Conservation (phyloP, 441 rosid species). For the Erodium texanum region DNA sequence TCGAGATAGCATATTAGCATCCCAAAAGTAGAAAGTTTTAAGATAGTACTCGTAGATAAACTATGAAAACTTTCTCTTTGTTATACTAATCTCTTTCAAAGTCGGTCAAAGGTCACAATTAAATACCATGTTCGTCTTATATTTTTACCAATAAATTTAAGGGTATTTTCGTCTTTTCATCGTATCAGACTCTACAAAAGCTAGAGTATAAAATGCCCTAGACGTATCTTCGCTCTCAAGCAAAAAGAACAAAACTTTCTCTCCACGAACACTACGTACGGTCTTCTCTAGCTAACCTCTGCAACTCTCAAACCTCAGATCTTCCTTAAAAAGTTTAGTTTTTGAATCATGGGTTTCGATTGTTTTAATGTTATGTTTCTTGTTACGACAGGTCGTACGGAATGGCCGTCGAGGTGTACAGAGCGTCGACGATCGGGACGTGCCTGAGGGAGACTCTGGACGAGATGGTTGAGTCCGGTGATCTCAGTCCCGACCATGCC, state of each 20-base stretch:
- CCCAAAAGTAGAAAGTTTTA: too few relatives aligned
- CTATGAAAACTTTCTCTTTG: too few relatives aligned
- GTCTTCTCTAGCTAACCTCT: too few relatives aligned
- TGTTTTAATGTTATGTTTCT: constrained; percentile 5
- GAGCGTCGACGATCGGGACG: constrained; percentile 94
- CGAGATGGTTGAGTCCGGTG: constrained; percentile 88
- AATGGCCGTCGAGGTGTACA: constrained; percentile 89
- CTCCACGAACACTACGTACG: not conserved
- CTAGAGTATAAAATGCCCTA: constrained; percentile 80
- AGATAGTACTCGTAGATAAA: too few relatives aligned
- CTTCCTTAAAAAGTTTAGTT: not conserved
- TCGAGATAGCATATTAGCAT: too few relatives aligned
- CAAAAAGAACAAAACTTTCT: not conserved
- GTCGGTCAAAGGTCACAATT: too few relatives aligned
- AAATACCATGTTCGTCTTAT: too few relatives aligned
- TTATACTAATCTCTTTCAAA: too few relatives aligned
- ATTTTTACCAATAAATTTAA: too few relatives aligned
- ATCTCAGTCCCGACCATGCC: constrained; percentile 89
- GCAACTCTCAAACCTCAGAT: not conserved
- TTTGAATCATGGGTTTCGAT: not conserved
- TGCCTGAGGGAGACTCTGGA: constrained; percentile 91
- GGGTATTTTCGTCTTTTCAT: not conserved
- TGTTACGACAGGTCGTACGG: constrained; percentile 30
- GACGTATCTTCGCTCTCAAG: constrained; percentile 45
- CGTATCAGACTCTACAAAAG: constrained; percentile 37